Evolutionary conservation across 176 grass and related monocot species (phyloP).

Genomic region (Miscanthus lutarioriparius): DNA sequence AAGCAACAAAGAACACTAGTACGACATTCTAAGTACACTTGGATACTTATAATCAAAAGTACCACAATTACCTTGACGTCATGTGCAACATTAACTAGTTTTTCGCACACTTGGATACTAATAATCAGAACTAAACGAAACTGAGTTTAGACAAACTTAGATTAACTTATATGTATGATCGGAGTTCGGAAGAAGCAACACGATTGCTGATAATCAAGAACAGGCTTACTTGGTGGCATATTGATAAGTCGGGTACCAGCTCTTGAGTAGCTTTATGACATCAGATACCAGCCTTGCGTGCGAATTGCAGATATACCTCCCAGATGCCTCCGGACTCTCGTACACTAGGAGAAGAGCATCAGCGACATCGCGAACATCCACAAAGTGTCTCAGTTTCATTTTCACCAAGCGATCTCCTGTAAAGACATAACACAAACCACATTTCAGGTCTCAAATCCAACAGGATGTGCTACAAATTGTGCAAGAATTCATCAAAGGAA

Average conservation of each 20-base stretch:
- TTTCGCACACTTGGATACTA: neutral
- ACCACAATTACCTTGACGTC: too few species aligned
- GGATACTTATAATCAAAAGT: too few species aligned
- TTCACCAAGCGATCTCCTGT: slow-evolving; percentile 33
- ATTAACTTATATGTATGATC: neutral
- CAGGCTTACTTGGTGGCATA: slow-evolving; percentile 49
- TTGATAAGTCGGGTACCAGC: slow-evolving; percentile 33
- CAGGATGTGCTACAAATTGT: neutral
- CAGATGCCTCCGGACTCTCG: slow-evolving; percentile 59
- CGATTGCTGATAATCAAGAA: neutral
- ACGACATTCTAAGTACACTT: too few species aligned
- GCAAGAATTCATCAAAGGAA: neutral
- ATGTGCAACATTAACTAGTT: neutral
- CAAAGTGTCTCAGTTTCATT: slow-evolving; percentile 29
- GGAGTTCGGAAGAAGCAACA: neutral
- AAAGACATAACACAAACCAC: neutral
- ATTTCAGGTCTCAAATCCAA: neutral
- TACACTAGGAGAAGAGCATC: slow-evolving; percentile 67
- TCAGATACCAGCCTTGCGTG: slow-evolving; percentile 23
- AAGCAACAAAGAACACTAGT: too few species aligned
- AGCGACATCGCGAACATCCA: slow-evolving; percentile 70
- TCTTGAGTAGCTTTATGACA: slow-evolving; percentile 53
- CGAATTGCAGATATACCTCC: slow-evolving; percentile 49
- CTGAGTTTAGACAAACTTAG: neutral
- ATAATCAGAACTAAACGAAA: neutral